A percentile compares a stretch with the other conserved stretches of the same genome.
These are phyloP conservation scores for Boletus rubroflammeus DNA, from an alignment of 768 basidiomycete genomes.

Conservation along the genomic window DNA sequence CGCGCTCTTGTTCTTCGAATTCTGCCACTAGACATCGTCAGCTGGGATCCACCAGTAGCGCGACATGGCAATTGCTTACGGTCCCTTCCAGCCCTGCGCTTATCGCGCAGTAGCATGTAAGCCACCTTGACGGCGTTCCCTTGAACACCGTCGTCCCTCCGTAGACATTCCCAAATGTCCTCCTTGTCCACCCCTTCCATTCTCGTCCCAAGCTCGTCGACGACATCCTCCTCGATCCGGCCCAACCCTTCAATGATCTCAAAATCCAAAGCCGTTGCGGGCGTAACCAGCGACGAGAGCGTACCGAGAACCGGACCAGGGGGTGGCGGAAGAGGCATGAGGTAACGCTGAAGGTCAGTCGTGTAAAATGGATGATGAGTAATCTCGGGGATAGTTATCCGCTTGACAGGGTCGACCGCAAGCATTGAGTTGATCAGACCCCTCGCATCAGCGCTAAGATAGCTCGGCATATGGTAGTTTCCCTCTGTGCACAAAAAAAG, in stretches of 20 bases:
- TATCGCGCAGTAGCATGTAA: conserved; percentile 90
- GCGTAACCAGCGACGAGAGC: conserved; percentile 66
- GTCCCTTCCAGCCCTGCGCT: conserved; percentile 77
- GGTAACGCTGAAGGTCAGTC: conserved; percentile 80
- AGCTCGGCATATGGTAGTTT: conserved; percentile 78
- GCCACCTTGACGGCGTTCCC: conserved; percentile 96
- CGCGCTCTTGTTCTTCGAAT: conserved; percentile 83
- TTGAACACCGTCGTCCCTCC: conserved; percentile 76
- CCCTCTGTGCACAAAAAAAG: conserved; percentile 55
- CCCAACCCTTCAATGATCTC: conserved; percentile 91
- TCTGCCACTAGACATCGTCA: conserved; percentile 52
- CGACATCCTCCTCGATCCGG: conserved; percentile 86
- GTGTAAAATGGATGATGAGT: conserved; percentile 89
- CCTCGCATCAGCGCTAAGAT: conserved; percentile 74
- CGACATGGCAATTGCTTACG: conserved; percentile 47
- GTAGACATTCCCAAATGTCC: conserved; percentile 83
- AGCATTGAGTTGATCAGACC: conserved; percentile 87
- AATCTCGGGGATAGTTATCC: conserved; percentile 92
- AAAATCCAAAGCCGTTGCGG: conserved; percentile 65
- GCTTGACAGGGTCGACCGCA: conserved; percentile 89
- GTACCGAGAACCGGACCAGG: conserved; percentile 76
- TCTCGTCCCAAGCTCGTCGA: conserved; percentile 71
- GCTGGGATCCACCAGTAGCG: background rate
- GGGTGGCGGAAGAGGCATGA: conserved; percentile 74
- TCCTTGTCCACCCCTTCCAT: conserved; percentile 76